Percentiles rank a stretch among this genome's conserved stretches.
These are phyloP conservation scores for Rhododendron williamsianum DNA, from an alignment of 148 eudicot genomes.

Conservation along the genomic window DNA sequence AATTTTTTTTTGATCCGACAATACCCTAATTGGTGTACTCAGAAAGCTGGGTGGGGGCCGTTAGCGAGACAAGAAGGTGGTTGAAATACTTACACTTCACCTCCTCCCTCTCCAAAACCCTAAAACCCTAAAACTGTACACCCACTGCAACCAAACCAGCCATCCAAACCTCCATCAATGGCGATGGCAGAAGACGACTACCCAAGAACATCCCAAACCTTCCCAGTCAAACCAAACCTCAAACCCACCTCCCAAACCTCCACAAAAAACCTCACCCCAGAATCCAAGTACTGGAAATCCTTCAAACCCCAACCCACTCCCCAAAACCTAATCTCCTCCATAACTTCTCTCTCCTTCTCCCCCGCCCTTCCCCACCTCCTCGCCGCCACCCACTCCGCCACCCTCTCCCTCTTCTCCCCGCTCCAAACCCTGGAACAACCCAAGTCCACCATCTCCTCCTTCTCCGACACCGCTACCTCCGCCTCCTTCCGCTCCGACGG, in stretches of 20 bases:
- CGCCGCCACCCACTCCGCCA: slow-evolving; percentile 64
- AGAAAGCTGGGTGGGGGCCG: no score
- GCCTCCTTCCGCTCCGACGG: slow-evolving; percentile 75
- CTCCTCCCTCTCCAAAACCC: neutral
- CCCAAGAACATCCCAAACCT: slow-evolving; percentile 17
- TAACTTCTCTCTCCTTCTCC: slow-evolving; percentile 63
- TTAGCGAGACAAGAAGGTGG: no score
- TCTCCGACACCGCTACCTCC: slow-evolving; percentile 55
- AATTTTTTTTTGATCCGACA: no score
- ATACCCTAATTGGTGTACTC: no score
- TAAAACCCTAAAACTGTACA: neutral
- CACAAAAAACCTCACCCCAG: slow-evolving; percentile 38
- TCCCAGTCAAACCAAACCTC: slow-evolving; percentile 59
- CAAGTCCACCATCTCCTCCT: slow-evolving; percentile 43
- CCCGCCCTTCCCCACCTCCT: slow-evolving; percentile 49
- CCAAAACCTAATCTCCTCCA: slow-evolving; percentile 36
- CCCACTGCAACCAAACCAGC: neutral
- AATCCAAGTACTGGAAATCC: slow-evolving; percentile 71
- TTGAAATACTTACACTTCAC: no score
- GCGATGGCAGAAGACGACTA: slow-evolving; percentile 36
- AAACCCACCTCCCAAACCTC: slow-evolving; percentile 49
- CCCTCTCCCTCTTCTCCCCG: slow-evolving; percentile 49
- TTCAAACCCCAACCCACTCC: slow-evolving; percentile 52
- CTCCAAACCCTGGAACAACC: slow-evolving; percentile 32
- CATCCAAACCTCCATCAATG: neutral